Conservation (phyloP, 1,139 yeast genomes). For the Sugiyamaella grinbergsii region DNA sequence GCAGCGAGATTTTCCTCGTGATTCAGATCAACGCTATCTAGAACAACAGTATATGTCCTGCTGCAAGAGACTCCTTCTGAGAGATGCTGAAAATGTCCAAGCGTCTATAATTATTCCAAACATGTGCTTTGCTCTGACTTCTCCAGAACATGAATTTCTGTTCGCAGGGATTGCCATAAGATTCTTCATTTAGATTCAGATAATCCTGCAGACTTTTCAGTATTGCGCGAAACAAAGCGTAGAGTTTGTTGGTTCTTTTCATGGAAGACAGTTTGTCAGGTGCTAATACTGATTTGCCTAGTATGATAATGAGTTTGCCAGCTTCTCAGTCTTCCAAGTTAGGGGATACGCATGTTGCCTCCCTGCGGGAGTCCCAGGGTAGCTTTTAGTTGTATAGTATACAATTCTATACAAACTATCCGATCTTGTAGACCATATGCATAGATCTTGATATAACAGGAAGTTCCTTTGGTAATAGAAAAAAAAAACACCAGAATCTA, state of each 20-base stretch:
- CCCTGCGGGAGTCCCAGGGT: not conserved
- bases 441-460: too few relatives aligned
- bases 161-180: not conserved
- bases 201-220: not conserved
- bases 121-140: not conserved
- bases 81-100: not conserved
- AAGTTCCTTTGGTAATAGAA: too few relatives aligned
- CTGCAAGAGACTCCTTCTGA: not conserved
- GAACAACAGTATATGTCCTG: not conserved
- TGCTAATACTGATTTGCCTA: not conserved
- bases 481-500: too few relatives aligned
- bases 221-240: not conserved
- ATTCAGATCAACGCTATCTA: not conserved
- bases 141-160: not conserved
- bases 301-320: not conserved
- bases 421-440: too few relatives aligned
- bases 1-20: not conserved
- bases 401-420: too few relatives aligned
- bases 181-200: not conserved
- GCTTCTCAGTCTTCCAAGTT: not conserved
- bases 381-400: not conserved
- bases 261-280: not conserved
- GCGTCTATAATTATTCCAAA: not conserved
- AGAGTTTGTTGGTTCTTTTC: not conserved
- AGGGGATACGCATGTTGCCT: too few relatives aligned